A percentile compares a stretch with the other conserved stretches of the same genome.
Evolutionary conservation across 805 yeast genomes (phyloP).

Genomic region (Pichia rugopelliculosa): DNA sequence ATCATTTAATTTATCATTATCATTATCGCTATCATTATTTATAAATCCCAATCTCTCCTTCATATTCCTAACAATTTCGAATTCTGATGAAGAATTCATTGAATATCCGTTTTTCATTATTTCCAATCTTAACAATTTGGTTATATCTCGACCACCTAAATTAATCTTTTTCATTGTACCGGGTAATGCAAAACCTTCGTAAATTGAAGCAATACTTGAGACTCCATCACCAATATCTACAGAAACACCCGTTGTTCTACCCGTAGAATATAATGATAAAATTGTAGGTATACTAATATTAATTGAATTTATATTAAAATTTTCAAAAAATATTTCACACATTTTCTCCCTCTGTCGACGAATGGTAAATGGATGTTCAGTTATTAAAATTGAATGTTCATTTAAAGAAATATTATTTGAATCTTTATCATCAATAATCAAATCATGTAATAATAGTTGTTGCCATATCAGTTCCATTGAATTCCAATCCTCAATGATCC

Average conservation of each 20-base stretch:
- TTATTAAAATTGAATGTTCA: constrained; percentile 81
- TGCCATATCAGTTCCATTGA: constrained; percentile 83
- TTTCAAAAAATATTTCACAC: constrained; percentile 64
- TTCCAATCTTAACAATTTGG: constrained; percentile 63
- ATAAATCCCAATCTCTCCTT: constrained; percentile 72
- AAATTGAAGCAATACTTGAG: constrained; percentile 80
- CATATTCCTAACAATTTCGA: constrained; percentile 69
- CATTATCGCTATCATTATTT: constrained; percentile 35
- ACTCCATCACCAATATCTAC: constrained; percentile 94
- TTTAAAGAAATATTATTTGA: constrained; percentile 38
- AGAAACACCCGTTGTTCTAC: constrained; percentile 85
- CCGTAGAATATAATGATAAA: constrained; percentile 76
- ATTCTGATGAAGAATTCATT: constrained; percentile 66
- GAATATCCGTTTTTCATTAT: constrained; percentile 59
- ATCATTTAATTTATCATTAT: neutral
- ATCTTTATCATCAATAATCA: constrained; percentile 24
- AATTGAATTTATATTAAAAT: constrained; percentile 69
- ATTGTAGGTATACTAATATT: constrained; percentile 72
- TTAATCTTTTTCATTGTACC: constrained; percentile 67
- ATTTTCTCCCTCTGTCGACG: constrained; percentile 48
- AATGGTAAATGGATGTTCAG: constrained; percentile 87
- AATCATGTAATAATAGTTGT: constrained; percentile 46
- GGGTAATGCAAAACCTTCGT: constrained; percentile 78
- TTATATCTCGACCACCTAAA: constrained; percentile 80
- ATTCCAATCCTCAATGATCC: constrained; percentile 74